A percentile compares a stretch with the other conserved stretches of the same genome.
phyloP scores from a whole-genome alignment of 768 basidiomycete genomes.

The Panaeolus cyanescens region DNA sequence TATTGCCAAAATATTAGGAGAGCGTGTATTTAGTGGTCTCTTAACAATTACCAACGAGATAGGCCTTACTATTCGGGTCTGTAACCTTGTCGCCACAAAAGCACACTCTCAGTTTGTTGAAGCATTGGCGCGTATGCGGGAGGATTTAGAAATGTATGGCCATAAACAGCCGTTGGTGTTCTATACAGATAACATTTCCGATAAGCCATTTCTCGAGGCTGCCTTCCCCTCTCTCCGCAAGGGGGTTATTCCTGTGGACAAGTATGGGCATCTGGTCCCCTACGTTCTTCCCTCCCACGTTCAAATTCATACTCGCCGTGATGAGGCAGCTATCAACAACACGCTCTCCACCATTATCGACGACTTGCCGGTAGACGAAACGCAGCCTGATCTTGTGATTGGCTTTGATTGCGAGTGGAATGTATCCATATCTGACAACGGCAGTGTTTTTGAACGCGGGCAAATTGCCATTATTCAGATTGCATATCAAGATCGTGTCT shows the following conservation, averaged over 20 bases:
- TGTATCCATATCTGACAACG: conserved; percentile 7
- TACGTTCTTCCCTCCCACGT: conserved; percentile 18
- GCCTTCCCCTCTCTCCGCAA: conserved; percentile 18
- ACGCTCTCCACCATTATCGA: conserved; percentile 17
- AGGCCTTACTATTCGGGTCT: background rate
- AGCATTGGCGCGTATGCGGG: conserved; percentile 18
- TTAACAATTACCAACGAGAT: background rate
- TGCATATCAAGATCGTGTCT: conserved; percentile 12
- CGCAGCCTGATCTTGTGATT: conserved; percentile 9
- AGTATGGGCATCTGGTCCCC: conserved; percentile 19
- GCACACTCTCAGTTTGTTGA: conserved; percentile 29
- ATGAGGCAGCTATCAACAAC: conserved; percentile 15
- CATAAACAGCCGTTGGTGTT: conserved; percentile 20
- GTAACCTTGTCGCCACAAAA: conserved; percentile 8
- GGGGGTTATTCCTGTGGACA: conserved; percentile 16
- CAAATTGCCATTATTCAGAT: conserved; percentile 17
- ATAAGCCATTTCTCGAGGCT: conserved; percentile 20
- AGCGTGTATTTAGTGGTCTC: background rate
- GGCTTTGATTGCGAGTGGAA: conserved; percentile 22
- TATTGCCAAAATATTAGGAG: background rate
- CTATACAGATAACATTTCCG: conserved; percentile 30
- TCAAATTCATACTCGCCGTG: conserved; percentile 8
- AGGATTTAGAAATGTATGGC: conserved; percentile 27
- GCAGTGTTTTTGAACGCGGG: conserved; percentile 4
- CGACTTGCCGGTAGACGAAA: conserved; percentile 14